Evolutionary conservation across 2,329 filamentous ascomycete species (phyloP), one percentile per base, ranked within the genome.

Genomic region (Colletotrichum graminicola): DNA sequence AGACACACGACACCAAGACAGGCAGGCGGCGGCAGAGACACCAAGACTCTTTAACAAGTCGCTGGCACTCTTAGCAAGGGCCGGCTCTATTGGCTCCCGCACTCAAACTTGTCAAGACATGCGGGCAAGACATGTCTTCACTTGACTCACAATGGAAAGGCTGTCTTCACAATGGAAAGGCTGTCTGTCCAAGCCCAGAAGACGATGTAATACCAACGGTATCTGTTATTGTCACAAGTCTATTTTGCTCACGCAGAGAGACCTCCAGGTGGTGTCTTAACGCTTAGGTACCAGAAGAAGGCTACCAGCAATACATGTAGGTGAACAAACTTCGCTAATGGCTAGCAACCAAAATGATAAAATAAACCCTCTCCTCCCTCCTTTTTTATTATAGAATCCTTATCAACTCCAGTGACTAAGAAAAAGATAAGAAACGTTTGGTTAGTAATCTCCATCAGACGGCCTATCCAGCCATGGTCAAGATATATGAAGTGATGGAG

Each of bases 401-500:
- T 49, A 7, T 49, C 43, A 72, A 62, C 65, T 60, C 65, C 36
- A 26, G 5, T 56, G 2, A 62, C 32, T 36, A 12, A 52, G 45
- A 39, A 32, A 63, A 39, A 51, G 11, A 49, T 3, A 36, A n/a
- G n/a, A 36, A 61, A 8, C 11, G 6, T 11, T 21, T 16, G 45
- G 45, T 21, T 57, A 6, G 26, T 32, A 23, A 23, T n/a, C 36
- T 11, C n/a, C 5, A 39, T n/a, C n/a, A 55, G 34, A 47, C 10
- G 14, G 62, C 73, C 73, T 75, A 87, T 47, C 84, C 84, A 54
- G 85, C 86, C 77, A 84, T 85, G 12, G 85, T 86, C 75, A 87
- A 73, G 36, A 86, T 86, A 67, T 87, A 86, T 57, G 84, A 85
- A 8, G 90, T 92, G 76, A 92, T 91, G 7, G 89, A 87, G 73